phyloP scores from a whole-genome alignment of 2,329 filamentous ascomycete genomes.

The Trichoderma guizhouense region DNA sequence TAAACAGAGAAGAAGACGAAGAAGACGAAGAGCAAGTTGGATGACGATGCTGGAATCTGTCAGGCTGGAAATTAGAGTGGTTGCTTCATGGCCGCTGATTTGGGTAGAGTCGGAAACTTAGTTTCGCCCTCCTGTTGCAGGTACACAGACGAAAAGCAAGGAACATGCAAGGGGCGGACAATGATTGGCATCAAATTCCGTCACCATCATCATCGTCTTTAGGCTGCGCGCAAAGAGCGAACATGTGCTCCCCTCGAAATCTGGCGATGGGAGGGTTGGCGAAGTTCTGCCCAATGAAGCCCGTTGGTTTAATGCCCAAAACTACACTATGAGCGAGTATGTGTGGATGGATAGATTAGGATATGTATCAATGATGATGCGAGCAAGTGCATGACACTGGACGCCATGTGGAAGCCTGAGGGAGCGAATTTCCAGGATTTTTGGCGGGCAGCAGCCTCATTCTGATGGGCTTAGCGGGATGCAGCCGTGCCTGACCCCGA shows the following conservation, averaged over 20 bases:
- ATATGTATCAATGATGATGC: neutral
- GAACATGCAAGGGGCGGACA: neutral
- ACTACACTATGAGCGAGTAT: neutral
- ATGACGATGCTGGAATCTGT: neutral
- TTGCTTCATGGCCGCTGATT: neutral
- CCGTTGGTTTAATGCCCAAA: neutral
- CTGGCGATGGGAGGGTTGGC: neutral
- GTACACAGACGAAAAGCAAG: neutral
- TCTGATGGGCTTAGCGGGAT: conserved; percentile 8
- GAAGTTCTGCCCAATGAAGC: neutral
- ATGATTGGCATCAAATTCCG: neutral
- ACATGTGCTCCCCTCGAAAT: neutral
- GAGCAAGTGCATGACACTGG: neutral
- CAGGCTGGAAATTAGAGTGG: neutral
- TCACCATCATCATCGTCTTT: neutral
- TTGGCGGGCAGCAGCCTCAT: neutral
- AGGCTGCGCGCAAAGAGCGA: neutral
- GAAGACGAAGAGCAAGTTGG: neutral
- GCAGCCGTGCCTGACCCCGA: conserved; percentile 19
- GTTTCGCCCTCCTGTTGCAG: neutral
- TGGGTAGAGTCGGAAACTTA: neutral
- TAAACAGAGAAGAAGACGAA: neutral
- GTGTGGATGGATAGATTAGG: neutral
- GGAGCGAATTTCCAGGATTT: neutral
- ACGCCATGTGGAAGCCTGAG: neutral